Conservation (phyloP, 1,284 basidiomycete genomes). For the Pseudozyma sp. region DNA sequence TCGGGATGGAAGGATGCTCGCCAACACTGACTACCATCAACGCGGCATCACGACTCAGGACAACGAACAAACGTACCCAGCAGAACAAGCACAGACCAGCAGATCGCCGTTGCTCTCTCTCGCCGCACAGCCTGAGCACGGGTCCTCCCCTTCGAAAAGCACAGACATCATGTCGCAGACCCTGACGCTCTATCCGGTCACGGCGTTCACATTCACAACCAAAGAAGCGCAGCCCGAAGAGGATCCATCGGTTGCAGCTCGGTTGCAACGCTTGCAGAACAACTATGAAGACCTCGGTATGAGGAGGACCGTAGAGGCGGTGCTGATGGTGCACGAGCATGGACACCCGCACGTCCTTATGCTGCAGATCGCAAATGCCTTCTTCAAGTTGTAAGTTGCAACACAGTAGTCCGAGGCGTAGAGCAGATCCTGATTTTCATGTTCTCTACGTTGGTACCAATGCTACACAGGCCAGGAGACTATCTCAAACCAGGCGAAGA, state of each 20-base stretch:
- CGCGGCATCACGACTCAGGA: no score
- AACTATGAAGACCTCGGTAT: conserved; percentile 96
- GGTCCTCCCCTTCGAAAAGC: neutral
- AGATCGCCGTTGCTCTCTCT: no score
- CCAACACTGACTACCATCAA: no score
- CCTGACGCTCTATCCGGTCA: conserved; percentile 76
- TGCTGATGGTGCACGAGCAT: conserved; percentile 86
- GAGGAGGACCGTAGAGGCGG: conserved; percentile 93
- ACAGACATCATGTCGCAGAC: conserved; percentile 49
- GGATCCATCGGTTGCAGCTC: conserved; percentile 85
- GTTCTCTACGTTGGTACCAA: neutral
- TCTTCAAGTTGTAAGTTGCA: conserved; percentile 88
- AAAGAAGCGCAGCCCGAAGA: conserved; percentile 96
- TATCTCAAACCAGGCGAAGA: conserved; percentile 96
- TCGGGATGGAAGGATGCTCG: no score
- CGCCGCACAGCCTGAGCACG: no score
- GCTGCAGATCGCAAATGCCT: conserved; percentile 97
- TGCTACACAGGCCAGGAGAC: conserved; percentile 82
- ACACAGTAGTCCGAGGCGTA: neutral
- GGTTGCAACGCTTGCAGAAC: conserved; percentile 75
- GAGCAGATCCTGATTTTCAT: no score
- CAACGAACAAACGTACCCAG: no score
- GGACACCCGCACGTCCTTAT: conserved; percentile 83
- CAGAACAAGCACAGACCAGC: no score
- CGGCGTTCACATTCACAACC: conserved; percentile 89